A percentile compares a stretch with the other conserved stretches of the same genome.
phyloP scores from a whole-genome alignment of 345 rosid species.

The Pistacia integerrima region DNA sequence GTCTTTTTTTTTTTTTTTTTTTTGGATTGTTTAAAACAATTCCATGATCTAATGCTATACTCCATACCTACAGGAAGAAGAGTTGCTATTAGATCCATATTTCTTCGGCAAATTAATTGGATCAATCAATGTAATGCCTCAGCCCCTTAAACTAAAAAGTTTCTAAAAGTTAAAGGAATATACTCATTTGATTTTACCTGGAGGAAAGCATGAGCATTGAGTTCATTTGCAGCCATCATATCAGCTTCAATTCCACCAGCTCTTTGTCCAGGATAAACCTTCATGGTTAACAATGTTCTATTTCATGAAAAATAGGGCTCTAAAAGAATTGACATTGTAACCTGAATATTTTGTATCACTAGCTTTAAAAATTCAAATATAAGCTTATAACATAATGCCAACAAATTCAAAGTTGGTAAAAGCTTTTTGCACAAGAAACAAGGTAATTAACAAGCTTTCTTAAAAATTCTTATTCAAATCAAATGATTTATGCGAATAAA shows the following conservation, averaged over 20 bases:
- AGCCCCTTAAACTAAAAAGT: slow-evolving; percentile 1
- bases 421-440: not conserved
- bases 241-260: slow-evolving; percentile 87
- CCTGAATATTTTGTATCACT: not conserved
- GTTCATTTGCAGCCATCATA: slow-evolving; percentile 98
- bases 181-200: slow-evolving; percentile 52
- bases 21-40: not conserved
- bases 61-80: not conserved
- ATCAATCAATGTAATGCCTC: slow-evolving; percentile 14
- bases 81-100: not conserved
- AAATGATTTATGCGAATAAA: not conserved
- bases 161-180: not conserved
- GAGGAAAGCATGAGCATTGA: slow-evolving; percentile 80
- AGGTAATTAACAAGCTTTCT: not conserved
- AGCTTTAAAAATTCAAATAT: not conserved
- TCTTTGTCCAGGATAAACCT: slow-evolving; percentile 94
- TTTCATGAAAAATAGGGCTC: not conserved
- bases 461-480: not conserved
- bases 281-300: slow-evolving; percentile 23
- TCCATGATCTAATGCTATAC: not conserved
- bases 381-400: not conserved
- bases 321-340: not conserved
- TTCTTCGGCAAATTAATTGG: not conserved
- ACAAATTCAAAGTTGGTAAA: not conserved
- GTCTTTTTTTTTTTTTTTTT: not conserved